A percentile compares a stretch with the other conserved stretches of the same genome.
These are phyloP conservation scores for Myochromella boudieri DNA, from an alignment of 768 basidiomycete species.

Conservation along the genomic window DNA sequence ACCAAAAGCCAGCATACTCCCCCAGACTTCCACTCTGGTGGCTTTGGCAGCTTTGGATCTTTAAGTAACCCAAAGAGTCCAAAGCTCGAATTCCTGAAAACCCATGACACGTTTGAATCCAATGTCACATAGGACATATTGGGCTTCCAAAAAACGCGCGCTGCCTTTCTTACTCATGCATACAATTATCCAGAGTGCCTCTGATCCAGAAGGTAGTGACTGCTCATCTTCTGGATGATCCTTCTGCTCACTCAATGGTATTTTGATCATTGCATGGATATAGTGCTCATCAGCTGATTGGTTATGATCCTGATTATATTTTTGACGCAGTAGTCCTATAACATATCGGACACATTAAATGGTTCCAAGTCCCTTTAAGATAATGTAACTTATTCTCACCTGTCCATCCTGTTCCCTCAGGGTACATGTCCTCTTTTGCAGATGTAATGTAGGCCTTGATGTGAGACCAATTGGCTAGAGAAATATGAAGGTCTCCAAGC, in stretches of 20 bases:
- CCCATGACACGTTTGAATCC: constrained; percentile 23
- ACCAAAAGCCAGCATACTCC: too few species aligned
- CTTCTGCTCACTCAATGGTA: neutral
- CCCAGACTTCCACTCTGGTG: too few species aligned
- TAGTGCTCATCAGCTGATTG: constrained; percentile 16
- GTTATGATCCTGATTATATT: constrained; percentile 10
- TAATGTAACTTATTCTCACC: constrained; percentile 6
- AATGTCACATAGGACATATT: constrained; percentile 26
- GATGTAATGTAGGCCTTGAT: constrained; percentile 16
- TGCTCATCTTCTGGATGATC: constrained; percentile 15
- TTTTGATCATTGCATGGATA: constrained; percentile 15
- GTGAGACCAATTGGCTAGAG: constrained; percentile 18
- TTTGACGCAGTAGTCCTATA: constrained; percentile 13
- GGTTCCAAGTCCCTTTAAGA: neutral
- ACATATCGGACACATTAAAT: neutral
- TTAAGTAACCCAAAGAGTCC: too few species aligned
- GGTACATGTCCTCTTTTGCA: constrained; percentile 5
- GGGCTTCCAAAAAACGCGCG: constrained; percentile 12
- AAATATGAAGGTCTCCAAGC: constrained; percentile 20
- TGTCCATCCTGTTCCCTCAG: constrained; percentile 19
- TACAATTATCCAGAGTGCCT: constrained; percentile 18
- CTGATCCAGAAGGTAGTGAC: too few species aligned
- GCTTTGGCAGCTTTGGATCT: too few species aligned
- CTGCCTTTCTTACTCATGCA: constrained; percentile 24
- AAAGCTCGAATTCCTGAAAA: constrained; percentile 27